Evolutionary conservation across 73 alveolate genomes (phyloP).

Genomic region (Tetrahymena malaccensis): DNA sequence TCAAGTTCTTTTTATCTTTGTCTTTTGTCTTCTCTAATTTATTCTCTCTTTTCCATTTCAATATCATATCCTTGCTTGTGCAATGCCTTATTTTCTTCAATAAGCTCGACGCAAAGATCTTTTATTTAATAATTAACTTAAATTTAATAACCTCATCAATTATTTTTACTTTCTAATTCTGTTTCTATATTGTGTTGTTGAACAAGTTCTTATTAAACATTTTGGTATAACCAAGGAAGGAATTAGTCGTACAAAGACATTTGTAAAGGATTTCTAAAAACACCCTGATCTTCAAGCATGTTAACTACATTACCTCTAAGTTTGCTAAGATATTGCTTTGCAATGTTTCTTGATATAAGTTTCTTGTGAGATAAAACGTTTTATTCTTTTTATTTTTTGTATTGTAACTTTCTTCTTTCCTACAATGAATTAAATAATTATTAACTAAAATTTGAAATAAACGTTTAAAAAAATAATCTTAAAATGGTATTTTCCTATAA

Average conservation of each 20-base stretch:
- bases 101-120: background rate
- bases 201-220: slow-evolving; percentile 5
- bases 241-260: slow-evolving; percentile 6
- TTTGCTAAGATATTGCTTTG: slow-evolving; percentile 7
- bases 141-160: background rate
- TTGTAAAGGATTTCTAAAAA: slow-evolving; percentile 23
- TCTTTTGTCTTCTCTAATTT: background rate
- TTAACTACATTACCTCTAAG: slow-evolving; percentile 3
- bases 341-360: slow-evolving; percentile 1
- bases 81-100: background rate
- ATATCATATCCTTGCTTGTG: background rate
- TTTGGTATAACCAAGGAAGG: slow-evolving; percentile 26
- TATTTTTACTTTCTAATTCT: background rate
- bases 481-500: too few species aligned
- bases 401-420: slow-evolving; percentile 31
- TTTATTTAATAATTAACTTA: background rate
- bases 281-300: slow-evolving; percentile 10
- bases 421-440: background rate
- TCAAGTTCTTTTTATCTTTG: background rate
- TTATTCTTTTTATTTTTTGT: slow-evolving; percentile 2
- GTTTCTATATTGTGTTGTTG: background rate
- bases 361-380: slow-evolving; percentile 12
- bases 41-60: background rate
- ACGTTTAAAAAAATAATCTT: too few species aligned
- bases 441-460: background rate